A percentile compares a stretch with the other conserved stretches of the same genome.
phyloP scores from a whole-genome alignment of 2,329 filamentous ascomycete genomes.

The Ophiosphaerella narmari region DNA sequence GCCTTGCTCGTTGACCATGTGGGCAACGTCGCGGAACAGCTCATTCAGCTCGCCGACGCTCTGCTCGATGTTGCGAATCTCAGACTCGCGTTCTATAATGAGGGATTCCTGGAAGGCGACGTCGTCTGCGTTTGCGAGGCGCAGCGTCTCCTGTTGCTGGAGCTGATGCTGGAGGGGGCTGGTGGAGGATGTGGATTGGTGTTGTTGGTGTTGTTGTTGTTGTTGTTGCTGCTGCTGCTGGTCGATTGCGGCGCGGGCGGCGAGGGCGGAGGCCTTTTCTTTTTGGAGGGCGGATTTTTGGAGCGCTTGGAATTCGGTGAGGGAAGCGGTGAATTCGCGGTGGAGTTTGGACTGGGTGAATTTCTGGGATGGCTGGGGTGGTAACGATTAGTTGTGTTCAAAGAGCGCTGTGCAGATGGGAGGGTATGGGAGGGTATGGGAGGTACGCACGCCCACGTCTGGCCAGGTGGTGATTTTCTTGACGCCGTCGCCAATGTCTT shows the following conservation, averaged over 20 bases:
- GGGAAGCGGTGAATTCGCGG: conserved; percentile 85
- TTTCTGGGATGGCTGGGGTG: conserved; percentile 80
- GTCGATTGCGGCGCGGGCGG: conserved; percentile 77
- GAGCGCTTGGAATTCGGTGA: conserved; percentile 90
- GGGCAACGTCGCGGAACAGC: conserved; percentile 95
- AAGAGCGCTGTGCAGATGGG: too few relatives aligned
- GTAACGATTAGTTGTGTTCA: too few relatives aligned
- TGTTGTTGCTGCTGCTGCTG: conserved; percentile 39
- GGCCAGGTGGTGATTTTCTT: conserved; percentile 84
- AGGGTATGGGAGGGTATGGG: conserved; percentile 2
- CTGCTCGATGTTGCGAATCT: conserved; percentile 97
- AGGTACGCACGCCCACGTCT: conserved; percentile 71
- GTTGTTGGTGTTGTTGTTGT: too few relatives aligned
- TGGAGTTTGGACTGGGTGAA: conserved; percentile 96
- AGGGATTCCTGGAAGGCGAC: conserved; percentile 97
- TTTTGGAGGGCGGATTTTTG: conserved; percentile 91
- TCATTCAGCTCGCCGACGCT: conserved; percentile 95
- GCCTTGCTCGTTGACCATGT: conserved; percentile 94
- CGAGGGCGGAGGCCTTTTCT: conserved; percentile 82
- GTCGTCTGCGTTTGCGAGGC: conserved; percentile 87
- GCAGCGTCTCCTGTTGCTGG: conserved; percentile 69
- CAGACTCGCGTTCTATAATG: conserved; percentile 93
- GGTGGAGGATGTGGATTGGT: background rate
- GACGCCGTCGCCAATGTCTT: conserved; percentile 88
- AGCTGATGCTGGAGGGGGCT: conserved; percentile 64